Evolutionary conservation across 306 rosid genomes (phyloP), one percentile per base, ranked within the genome.

Genomic region (Inga laurina): DNA sequence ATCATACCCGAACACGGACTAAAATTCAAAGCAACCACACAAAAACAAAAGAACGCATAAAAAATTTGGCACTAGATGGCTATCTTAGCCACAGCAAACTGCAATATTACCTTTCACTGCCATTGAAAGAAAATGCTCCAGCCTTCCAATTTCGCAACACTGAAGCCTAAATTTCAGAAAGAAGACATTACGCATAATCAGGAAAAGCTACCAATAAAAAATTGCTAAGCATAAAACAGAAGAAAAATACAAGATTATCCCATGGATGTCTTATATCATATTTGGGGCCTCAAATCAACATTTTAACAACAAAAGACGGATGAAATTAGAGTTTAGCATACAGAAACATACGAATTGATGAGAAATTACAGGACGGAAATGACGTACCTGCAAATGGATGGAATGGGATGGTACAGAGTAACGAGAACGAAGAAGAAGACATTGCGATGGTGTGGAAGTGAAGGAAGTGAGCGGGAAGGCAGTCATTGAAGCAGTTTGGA

Each of bases 61-160:
- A 3, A 56, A 48, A 32, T 67, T 41, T 77, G 57, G 54, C 39
- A 35, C 14, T 2, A 35, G 8, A 16, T 52, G 45, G 51, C 34
- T 52, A 75, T 80, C 57, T 52, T 44, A 84, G 22, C 13, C 13
- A 30, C 13, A 30, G 57, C 15, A 79, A 72, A 72, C 13, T 41
- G 57, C 44, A 79, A 62, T 71, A 19, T 72, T 82, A 87, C 90
- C 88, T 82, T 49, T 24, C 83, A 67, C 75, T 92, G 84, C 77
- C 82, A 82, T 79, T 43, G 84, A 81, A 80, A 75, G 90, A 64
- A 84, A 85, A 87, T 3, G 84, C 79, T 69, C 81, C 82, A 56
- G 52, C 35, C 71, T 83, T 74, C 85, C 81, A 76, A 77, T 65
- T 85, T 75, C 51, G 84, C 32, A 80, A 41, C 61, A 72, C 54